Evolutionary conservation across 805 yeast species (phyloP).

Genomic region (Pichia nanzhaoensis): DNA sequence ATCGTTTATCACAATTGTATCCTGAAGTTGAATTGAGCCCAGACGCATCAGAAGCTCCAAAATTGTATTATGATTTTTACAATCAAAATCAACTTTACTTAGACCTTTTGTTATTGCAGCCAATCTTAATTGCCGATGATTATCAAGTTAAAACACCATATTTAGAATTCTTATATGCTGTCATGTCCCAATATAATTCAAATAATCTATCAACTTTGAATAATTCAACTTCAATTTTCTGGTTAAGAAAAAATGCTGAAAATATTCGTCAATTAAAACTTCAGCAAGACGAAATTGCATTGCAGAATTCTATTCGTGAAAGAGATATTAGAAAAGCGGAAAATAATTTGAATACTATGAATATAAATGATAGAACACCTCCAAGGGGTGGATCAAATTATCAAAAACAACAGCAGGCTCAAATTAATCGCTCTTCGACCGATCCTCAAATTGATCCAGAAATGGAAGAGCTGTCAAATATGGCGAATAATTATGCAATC

Average conservation of each 20-base stretch:
- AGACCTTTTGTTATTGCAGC: slow-evolving; percentile 76
- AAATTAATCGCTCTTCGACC: slow-evolving; percentile 10
- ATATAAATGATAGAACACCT: not conserved
- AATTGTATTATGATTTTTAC: slow-evolving; percentile 60
- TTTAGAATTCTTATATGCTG: slow-evolving; percentile 78
- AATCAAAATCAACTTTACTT: slow-evolving; percentile 52
- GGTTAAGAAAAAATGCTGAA: slow-evolving; percentile 28
- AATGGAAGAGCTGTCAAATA: slow-evolving; percentile 27
- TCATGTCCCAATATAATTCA: slow-evolving; percentile 55
- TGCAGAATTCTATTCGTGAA: slow-evolving; percentile 27
- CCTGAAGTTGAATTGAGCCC: slow-evolving; percentile 28
- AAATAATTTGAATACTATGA: not conserved
- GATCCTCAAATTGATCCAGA: slow-evolving; percentile 24
- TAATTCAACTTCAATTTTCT: slow-evolving; percentile 25
- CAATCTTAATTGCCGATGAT: slow-evolving; percentile 87
- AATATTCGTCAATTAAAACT: slow-evolving; percentile 24
- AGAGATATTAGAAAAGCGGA: slow-evolving; percentile 17
- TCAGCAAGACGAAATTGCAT: slow-evolving; percentile 22
- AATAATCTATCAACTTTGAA: slow-evolving; percentile 37
- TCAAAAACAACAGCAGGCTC: slow-evolving; percentile 11
- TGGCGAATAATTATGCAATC: slow-evolving; percentile 26
- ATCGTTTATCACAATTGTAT: slow-evolving; percentile 43
- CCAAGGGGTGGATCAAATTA: slow-evolving; percentile 6
- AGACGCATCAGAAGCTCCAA: slow-evolving; percentile 43
- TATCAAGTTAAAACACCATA: slow-evolving; percentile 82